Evolutionary conservation across 805 yeast species (phyloP).

Genomic region (Kluyveromyces wickerhamii): DNA sequence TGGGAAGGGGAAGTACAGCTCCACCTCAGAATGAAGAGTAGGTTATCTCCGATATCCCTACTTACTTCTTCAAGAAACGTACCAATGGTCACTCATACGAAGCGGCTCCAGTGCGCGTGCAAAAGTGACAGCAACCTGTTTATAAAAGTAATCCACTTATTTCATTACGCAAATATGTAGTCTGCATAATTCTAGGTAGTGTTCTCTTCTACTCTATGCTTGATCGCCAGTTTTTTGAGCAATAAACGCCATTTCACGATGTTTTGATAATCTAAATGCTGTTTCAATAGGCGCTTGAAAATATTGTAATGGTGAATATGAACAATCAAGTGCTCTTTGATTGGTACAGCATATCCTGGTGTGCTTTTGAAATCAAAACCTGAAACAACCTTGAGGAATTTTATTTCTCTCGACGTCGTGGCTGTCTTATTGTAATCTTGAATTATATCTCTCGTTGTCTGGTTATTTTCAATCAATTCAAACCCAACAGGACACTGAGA

Average conservation of each 20-base stretch:
- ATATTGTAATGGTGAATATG: conserved; percentile 9
- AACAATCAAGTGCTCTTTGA: conserved; percentile 14
- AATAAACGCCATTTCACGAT: conserved; percentile 14
- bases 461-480: conserved; percentile 6
- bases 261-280: conserved; percentile 6
- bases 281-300: conserved; percentile 5
- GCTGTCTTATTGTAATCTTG: conserved; percentile 9
- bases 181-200: too few species aligned
- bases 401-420: conserved; percentile 6
- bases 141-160: too few species aligned
- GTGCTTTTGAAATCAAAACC: conserved; percentile 23
- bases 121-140: too few species aligned
- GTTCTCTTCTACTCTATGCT: conserved; percentile 1
- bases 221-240: conserved; percentile 8
- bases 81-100: too few species aligned
- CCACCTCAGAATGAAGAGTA: too few species aligned
- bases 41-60: too few species aligned
- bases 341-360: conserved; percentile 22
- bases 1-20: too few species aligned
- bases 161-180: too few species aligned
- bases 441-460: conserved; percentile 8
- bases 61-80: too few species aligned
- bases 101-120: too few species aligned
- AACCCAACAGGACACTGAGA: conserved; percentile 18
- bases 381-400: conserved; percentile 19